phyloP scores from a whole-genome alignment of 495 filamentous ascomycete genomes.

The Trichocladium antarcticum region DNA sequence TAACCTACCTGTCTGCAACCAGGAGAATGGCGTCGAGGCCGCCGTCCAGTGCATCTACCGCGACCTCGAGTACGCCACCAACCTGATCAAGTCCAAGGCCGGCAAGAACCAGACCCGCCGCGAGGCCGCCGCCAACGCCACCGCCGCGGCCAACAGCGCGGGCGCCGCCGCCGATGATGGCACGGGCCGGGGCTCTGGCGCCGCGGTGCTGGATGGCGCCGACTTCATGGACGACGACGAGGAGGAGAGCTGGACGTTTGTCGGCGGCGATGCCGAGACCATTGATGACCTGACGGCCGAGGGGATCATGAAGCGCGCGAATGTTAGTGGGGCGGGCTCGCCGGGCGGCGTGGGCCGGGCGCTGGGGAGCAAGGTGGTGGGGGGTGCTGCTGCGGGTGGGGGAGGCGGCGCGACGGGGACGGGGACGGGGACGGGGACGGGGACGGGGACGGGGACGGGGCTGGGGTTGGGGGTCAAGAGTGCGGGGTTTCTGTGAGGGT shows the following conservation, averaged over 20 bases:
- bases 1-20: no score
- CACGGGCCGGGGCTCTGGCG: background rate
- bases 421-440: background rate
- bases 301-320: conserved; percentile 11
- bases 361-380: conserved; percentile 8
- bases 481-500: background rate
- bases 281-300: conserved; percentile 15
- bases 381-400: conserved; percentile 3
- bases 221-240: conserved; percentile 26
- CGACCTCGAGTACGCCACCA: conserved; percentile 90
- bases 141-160: background rate
- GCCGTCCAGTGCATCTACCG: conserved; percentile 92
- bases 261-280: conserved; percentile 28
- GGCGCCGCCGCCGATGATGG: background rate
- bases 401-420: background rate
- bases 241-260: conserved; percentile 43
- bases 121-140: background rate
- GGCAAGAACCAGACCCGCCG: conserved; percentile 44
- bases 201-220: conserved; percentile 13
- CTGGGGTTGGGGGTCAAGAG: background rate
- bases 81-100: conserved; percentile 54
- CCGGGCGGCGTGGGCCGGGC: background rate
- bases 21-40: conserved; percentile 82
- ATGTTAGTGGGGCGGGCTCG: background rate
- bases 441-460: no score